These are phyloP conservation scores for Venturia asperata DNA, from an alignment of 2,329 filamentous ascomycete genomes.

Conservation along the genomic window DNA sequence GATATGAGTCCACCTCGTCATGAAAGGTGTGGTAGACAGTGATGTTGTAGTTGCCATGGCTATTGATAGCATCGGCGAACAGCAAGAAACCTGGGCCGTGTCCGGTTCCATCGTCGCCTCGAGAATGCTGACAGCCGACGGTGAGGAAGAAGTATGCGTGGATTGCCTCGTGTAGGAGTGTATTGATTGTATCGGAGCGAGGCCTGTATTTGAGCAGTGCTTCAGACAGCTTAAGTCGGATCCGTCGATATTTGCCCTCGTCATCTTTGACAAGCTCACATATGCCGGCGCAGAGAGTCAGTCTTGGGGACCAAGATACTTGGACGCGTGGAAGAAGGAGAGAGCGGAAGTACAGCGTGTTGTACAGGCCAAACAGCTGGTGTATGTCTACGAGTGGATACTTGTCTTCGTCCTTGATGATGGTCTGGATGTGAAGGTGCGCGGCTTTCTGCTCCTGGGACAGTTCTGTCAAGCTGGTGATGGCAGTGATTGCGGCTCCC, in stretches of 20 bases:
- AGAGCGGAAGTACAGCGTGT: constrained; percentile 38
- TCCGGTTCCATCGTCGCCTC: constrained; percentile 37
- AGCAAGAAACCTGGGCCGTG: constrained; percentile 39
- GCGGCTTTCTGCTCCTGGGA: constrained; percentile 32
- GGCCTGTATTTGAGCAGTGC: constrained; percentile 40
- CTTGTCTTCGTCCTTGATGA: constrained; percentile 30
- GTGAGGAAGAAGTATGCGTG: constrained; percentile 43
- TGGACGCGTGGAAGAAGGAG: constrained; percentile 36
- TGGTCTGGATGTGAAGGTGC: constrained; percentile 30
- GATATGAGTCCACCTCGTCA: constrained; percentile 40
- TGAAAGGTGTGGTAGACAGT: constrained; percentile 41
- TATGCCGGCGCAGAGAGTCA: constrained; percentile 42
- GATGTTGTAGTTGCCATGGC: constrained; percentile 36
- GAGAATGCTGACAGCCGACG: constrained; percentile 37
- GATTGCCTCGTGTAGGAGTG: constrained; percentile 39
- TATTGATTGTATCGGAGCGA: constrained; percentile 38
- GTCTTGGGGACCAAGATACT: constrained; percentile 37
- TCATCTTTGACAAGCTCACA: constrained; percentile 39
- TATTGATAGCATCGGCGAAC: constrained; percentile 40
- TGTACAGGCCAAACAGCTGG: constrained; percentile 35
- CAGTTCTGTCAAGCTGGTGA: constrained; percentile 30
- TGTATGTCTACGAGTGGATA: constrained; percentile 38
- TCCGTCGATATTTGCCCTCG: constrained; percentile 33
- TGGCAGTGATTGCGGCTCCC: constrained; percentile 35
- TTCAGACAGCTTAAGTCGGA: constrained; percentile 39